Base-by-base conservation (phyloP, 1,284 basidiomycete genomes). In the Xanthoconium separans region DNA sequence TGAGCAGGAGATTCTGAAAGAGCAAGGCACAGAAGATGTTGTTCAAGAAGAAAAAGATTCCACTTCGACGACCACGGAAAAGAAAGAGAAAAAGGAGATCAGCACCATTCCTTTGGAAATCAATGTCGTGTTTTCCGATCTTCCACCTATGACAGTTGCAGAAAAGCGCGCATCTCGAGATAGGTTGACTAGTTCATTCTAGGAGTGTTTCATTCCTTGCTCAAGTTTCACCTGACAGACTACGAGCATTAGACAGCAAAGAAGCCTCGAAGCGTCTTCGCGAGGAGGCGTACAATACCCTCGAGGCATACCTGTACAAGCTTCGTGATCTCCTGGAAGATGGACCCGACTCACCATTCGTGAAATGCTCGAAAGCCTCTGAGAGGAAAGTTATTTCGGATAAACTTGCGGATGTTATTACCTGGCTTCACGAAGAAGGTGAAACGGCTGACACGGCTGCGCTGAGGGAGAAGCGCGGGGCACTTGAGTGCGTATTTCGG, bases 241-340 rank as follows among this genome's bases (percentile, higher is more conserved):
- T 97, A 27, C 80, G 85, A n/a, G 82, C 85, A 5, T 78, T 98
- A 58, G 88, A 95, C 57, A 72, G 77, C 11, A 87, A 89, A 51
- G 95, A 98, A 70, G 75, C 78, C 2, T 82, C 85, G 18, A 94
- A 93, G 68, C 80, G 78, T 29, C 82, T 85, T 50, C 85, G 86
- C 47, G 96, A 96, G 66, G 96, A 98, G 71, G 92, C 93, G 2
- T 83, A 88, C 52, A 99, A 99, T 73, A 80, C 83, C 29, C 84
- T 99, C 53, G 97, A 99, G 73, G 83, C 89, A 27, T 96, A 95
- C 71, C 73, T 98, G 18, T 99, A 99, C 76, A 84, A 87, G 53
- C 75, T 98, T 33, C 86, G 93, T 22, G 95, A 95, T 67, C 77
- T 95, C 24, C 75, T 98, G 10, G 81, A 85, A 27, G 83, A 86